Evolutionary conservation across 106 monocot genomes (phyloP), one percentile per base, ranked within the genome.

Genomic region (Allium sativum): DNA sequence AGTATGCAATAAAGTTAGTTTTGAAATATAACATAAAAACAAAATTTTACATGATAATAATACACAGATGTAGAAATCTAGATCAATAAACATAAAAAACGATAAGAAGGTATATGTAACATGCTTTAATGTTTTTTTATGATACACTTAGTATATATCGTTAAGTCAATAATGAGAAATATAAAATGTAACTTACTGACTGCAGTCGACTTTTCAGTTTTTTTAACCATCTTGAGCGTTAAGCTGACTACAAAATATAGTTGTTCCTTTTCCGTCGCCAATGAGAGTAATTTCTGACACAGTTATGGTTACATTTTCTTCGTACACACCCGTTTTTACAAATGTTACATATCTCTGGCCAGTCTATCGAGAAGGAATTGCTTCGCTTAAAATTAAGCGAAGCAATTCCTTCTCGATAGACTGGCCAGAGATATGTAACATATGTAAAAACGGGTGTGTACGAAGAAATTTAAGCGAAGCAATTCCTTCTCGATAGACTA

Each of bases 231-330:
- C 60, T 44, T 16, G 3, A 42, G 0, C 10, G 16, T 44, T 60
- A 18, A 60, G 60, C 60, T 6, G 9, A 59, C 59, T 59, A 3
- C 59, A 14, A 7, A 59, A 15, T 16, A 59, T 59, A 1, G 59
- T 60, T 13, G 42, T 44, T 7, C 60, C 60, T 17, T 60, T 60
- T 12, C 60, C 60, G 22, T 60, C 60, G 4, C 60, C 60, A 31
- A 60, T 44, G 44, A 60, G 60, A n/a, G 60, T 60, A 60, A 60
- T 44, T 44, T 60, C 60, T 18, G 43, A 44, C 18, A 42, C 0
- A 44, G 43, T 16, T 42, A 60, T 44, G 8, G 43, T n/a, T 1
- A 43, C 60, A 60, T 60, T 60, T 44, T 60, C 60, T 7, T 60
- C 60, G 12, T 60, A 60, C 9, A 60, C 43, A 20, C 60, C 60